Conservation (phyloP, 2,329 filamentous ascomycete species). For the Colletotrichum sp. region DNA sequence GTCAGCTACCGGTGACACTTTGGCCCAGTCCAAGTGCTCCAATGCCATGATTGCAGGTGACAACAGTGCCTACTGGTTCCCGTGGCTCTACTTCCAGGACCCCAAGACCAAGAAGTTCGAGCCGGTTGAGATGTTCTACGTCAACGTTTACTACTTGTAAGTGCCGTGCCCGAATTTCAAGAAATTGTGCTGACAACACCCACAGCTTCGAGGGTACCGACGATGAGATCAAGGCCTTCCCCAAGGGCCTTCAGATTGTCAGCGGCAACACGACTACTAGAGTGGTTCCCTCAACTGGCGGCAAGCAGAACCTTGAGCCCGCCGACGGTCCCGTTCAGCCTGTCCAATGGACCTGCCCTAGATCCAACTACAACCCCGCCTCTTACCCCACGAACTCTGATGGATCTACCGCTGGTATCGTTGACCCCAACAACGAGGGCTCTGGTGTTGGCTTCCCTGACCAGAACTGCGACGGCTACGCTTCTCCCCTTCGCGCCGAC, state of each 20-base stretch:
- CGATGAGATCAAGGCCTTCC: conserved; percentile 73
- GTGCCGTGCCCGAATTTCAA: conserved; percentile 23
- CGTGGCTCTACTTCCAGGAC: conserved; percentile 70
- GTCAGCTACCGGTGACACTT: conserved; percentile 63
- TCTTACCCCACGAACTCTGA: conserved; percentile 60
- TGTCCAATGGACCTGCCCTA: conserved; percentile 66
- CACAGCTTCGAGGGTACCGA: conserved; percentile 63
- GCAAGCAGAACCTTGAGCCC: conserved; percentile 54
- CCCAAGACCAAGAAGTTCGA: conserved; percentile 66
- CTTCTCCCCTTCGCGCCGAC: conserved; percentile 67
- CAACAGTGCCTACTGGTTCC: conserved; percentile 79
- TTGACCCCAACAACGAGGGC: conserved; percentile 57
- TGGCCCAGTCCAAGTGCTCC: conserved; percentile 68
- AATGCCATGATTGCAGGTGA: conserved; percentile 72
- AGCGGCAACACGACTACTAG: conserved; percentile 66
- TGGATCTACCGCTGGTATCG: conserved; percentile 58
- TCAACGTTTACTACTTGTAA: conserved; percentile 79
- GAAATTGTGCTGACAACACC: conserved; percentile 29
- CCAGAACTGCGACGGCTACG: conserved; percentile 67
- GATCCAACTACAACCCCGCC: conserved; percentile 49
- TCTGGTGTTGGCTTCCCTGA: conserved; percentile 71
- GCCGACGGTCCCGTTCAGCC: conserved; percentile 55
- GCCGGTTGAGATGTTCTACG: conserved; percentile 71
- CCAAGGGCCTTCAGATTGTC: conserved; percentile 72
- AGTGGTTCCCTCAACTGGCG: conserved; percentile 56